These are phyloP conservation scores for Aristolochia contorta DNA, from an alignment of 164 flowering plant genomes.

Conservation along the genomic window DNA sequence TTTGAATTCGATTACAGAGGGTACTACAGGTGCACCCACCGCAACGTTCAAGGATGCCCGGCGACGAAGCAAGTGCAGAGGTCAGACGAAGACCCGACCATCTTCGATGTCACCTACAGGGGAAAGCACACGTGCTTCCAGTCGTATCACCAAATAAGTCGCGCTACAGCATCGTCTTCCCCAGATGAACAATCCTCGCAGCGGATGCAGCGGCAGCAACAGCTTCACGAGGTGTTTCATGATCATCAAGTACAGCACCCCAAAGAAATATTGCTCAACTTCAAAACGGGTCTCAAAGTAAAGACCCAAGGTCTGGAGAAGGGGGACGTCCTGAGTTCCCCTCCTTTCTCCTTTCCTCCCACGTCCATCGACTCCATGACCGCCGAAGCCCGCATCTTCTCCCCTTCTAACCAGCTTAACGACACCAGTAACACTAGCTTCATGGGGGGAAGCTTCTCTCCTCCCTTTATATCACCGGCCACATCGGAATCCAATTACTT, in stretches of 20 bases:
- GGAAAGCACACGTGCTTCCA: constrained; percentile 63
- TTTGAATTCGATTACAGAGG: constrained; percentile 49
- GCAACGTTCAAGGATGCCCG: constrained; percentile 51
- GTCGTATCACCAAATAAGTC: constrained; percentile 10
- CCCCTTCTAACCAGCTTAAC: constrained; percentile 15
- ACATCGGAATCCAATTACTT: constrained; percentile 53
- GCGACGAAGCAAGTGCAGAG: constrained; percentile 96
- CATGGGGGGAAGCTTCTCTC: constrained; percentile 18
- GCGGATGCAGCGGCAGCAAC: constrained; percentile 7
- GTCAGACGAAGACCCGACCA: constrained; percentile 63
- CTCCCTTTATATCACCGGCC: constrained; percentile 48
- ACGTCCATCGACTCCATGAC: constrained; percentile 7
- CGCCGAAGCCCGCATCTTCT: constrained; percentile 16
- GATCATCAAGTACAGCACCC: background rate
- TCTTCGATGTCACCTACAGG: constrained; percentile 67
- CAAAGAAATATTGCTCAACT: constrained; percentile 20
- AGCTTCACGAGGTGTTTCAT: constrained; percentile 1
- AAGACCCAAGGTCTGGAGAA: constrained; percentile 28
- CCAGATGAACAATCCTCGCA: background rate
- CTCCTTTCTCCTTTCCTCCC: constrained; percentile 33
- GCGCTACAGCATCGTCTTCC: constrained; percentile 5
- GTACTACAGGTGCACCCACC: constrained; percentile 87
- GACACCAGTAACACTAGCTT: constrained; percentile 7
- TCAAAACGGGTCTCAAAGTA: constrained; percentile 23
- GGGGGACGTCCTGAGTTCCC: constrained; percentile 15